Conservation (phyloP, 345 rosid species). For the Populus euphratica region DNA sequence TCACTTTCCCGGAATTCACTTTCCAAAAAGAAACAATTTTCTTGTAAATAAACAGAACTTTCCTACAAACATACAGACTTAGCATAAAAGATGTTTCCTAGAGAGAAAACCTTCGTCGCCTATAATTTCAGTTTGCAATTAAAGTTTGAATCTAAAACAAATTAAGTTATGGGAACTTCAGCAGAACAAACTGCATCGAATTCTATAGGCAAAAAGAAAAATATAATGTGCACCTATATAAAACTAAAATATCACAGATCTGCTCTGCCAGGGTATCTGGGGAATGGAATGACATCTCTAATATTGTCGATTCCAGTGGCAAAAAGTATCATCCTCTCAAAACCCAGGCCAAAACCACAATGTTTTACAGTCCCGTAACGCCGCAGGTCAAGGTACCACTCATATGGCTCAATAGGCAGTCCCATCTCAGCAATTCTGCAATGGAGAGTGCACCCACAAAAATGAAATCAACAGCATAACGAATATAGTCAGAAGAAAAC, state of each 20-base stretch:
- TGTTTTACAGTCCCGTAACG: constrained; percentile 89
- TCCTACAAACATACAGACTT: too few relatives aligned
- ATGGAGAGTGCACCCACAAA: not conserved
- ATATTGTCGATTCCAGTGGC: constrained; percentile 95
- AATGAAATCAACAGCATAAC: not conserved
- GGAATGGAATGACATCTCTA: constrained; percentile 92
- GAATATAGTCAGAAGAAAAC: not conserved
- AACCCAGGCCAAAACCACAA: constrained; percentile 86
- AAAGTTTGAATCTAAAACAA: not conserved
- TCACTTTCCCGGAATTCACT: too few relatives aligned
- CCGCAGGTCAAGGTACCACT: constrained; percentile 89
- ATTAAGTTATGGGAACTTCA: not conserved
- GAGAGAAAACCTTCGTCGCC: not conserved
- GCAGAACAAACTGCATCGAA: not conserved
- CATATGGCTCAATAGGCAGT: constrained; percentile 74
- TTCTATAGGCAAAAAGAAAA: not conserved
- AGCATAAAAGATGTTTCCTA: not conserved
- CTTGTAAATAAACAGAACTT: too few relatives aligned
- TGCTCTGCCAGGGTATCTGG: constrained; percentile 88
- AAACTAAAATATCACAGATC: constrained; percentile 53
- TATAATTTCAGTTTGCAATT: not conserved
- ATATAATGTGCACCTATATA: not conserved
- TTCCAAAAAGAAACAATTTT: too few relatives aligned
- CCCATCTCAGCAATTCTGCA: constrained; percentile 70
- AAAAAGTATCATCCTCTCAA: constrained; percentile 87